A percentile compares a stretch with the other conserved stretches of the same genome.
Evolutionary conservation across 1,284 basidiomycete genomes (phyloP).

Genomic region (Melampsora larici-populina): DNA sequence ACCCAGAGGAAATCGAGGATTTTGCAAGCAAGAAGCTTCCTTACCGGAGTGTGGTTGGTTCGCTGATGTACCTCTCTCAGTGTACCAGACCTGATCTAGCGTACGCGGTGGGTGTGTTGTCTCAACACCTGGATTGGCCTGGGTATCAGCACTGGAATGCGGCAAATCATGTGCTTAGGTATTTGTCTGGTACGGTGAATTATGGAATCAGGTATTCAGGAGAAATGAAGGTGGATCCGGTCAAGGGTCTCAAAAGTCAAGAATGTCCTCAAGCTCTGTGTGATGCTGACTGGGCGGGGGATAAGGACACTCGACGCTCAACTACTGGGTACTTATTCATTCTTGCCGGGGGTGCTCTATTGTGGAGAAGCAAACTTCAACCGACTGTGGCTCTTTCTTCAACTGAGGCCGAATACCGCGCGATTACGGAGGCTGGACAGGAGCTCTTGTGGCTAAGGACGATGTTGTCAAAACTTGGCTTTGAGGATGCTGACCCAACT

Average conservation of each 20-base stretch:
- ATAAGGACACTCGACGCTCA: constrained; percentile 10
- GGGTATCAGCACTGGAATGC: background rate
- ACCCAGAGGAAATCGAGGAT: background rate
- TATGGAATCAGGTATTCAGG: background rate
- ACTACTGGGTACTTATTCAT: constrained; percentile 29
- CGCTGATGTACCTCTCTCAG: no score
- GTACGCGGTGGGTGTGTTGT: background rate
- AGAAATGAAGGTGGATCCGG: no score
- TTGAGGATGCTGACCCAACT: background rate
- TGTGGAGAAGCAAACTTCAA: constrained; percentile 27
- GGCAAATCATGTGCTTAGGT: background rate
- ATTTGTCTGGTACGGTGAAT: background rate
- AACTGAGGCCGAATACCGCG: no score
- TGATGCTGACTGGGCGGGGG: constrained; percentile 43
- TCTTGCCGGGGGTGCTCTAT: constrained; percentile 27
- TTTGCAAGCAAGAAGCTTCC: background rate
- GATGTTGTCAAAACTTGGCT: background rate
- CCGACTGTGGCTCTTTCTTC: constrained; percentile 27
- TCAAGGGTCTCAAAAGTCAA: no score
- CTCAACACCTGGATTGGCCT: constrained; percentile 10
- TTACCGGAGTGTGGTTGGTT: background rate
- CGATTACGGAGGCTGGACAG: constrained; percentile 11
- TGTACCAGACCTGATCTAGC: no score
- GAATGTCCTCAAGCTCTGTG: no score
- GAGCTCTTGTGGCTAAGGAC: background rate